Conservation (phyloP, 495 filamentous ascomycete species). For the Talaromyces wortmannii region DNA sequence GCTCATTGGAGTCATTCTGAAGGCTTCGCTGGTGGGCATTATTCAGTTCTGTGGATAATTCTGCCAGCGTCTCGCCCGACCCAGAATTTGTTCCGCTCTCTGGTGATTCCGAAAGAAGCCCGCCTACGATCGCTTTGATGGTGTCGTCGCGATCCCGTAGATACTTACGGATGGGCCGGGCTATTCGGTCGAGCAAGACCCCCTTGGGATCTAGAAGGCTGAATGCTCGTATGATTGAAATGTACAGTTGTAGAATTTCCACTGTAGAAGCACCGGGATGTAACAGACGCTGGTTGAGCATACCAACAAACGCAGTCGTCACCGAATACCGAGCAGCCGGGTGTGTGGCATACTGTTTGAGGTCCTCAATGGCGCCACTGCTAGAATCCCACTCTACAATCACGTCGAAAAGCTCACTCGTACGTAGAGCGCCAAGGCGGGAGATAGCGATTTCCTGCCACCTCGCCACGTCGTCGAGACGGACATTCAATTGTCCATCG, state of each 20-base stretch:
- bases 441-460: slow-evolving; percentile 79
- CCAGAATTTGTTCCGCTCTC: slow-evolving; percentile 35
- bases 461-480: slow-evolving; percentile 57
- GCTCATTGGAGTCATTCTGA: slow-evolving; percentile 53
- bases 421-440: slow-evolving; percentile 71
- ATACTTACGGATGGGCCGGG: slow-evolving; percentile 75
- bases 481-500: slow-evolving; percentile 25
- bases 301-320: slow-evolving; percentile 62
- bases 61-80: slow-evolving; percentile 51
- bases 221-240: slow-evolving; percentile 85
- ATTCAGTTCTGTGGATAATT: slow-evolving; percentile 69
- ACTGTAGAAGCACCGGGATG: slow-evolving; percentile 86
- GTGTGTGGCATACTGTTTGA: slow-evolving; percentile 54
- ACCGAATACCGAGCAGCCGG: slow-evolving; percentile 53
- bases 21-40: slow-evolving; percentile 46
- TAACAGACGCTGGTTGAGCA: slow-evolving; percentile 64
- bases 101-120: slow-evolving; percentile 65
- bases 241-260: slow-evolving; percentile 84
- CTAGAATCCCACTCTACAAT: slow-evolving; percentile 78
- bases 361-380: slow-evolving; percentile 76
- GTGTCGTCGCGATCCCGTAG: slow-evolving; percentile 93
- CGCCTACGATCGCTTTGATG: slow-evolving; percentile 76
- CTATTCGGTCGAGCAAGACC: slow-evolving; percentile 81
- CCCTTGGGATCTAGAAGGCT: slow-evolving; percentile 85
- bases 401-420: slow-evolving; percentile 80